Evolutionary conservation across 495 filamentous ascomycete genomes (phyloP).

Genomic region (Entonaema liquescens): DNA sequence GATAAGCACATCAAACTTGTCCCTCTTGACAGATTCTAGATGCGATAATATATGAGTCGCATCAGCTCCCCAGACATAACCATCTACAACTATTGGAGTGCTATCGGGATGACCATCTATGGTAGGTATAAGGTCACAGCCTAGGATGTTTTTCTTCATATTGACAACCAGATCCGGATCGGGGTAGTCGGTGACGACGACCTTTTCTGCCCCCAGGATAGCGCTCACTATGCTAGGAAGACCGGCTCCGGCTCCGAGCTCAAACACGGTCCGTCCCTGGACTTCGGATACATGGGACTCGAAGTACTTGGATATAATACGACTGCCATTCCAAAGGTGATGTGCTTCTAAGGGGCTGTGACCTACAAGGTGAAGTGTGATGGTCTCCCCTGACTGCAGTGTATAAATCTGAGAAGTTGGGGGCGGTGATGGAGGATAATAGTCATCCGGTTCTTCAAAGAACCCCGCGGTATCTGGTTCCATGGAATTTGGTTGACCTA

Average conservation of each 20-base stretch:
- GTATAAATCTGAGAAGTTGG: slow-evolving; percentile 74
- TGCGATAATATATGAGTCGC: slow-evolving; percentile 60
- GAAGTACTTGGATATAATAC: slow-evolving; percentile 77
- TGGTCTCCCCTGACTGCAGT: slow-evolving; percentile 68
- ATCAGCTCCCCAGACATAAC: slow-evolving; percentile 82
- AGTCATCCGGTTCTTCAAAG: slow-evolving; percentile 82
- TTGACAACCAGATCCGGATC: slow-evolving; percentile 81
- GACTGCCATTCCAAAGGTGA: slow-evolving; percentile 88
- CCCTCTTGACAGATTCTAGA: slow-evolving; percentile 44
- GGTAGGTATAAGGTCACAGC: slow-evolving; percentile 46
- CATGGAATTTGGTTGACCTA: slow-evolving; percentile 16
- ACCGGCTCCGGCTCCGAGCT: slow-evolving; percentile 90
- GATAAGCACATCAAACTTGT: slow-evolving; percentile 79
- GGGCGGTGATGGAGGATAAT: slow-evolving; percentile 73
- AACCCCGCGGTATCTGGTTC: slow-evolving; percentile 58
- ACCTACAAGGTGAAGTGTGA: slow-evolving; percentile 84
- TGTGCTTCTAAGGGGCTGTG: slow-evolving; percentile 92
- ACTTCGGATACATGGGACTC: slow-evolving; percentile 70
- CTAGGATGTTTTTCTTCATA: slow-evolving; percentile 73
- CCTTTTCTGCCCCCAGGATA: slow-evolving; percentile 69
- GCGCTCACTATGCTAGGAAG: slow-evolving; percentile 82
- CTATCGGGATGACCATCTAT: slow-evolving; percentile 30
- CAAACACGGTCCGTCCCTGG: slow-evolving; percentile 71
- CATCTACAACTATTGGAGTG: slow-evolving; percentile 60
- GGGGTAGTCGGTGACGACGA: slow-evolving; percentile 89